Evolutionary conservation across 768 basidiomycete species (phyloP), one percentile per base, ranked within the genome.

Genomic region (Tricholoma hemisulphureum): DNA sequence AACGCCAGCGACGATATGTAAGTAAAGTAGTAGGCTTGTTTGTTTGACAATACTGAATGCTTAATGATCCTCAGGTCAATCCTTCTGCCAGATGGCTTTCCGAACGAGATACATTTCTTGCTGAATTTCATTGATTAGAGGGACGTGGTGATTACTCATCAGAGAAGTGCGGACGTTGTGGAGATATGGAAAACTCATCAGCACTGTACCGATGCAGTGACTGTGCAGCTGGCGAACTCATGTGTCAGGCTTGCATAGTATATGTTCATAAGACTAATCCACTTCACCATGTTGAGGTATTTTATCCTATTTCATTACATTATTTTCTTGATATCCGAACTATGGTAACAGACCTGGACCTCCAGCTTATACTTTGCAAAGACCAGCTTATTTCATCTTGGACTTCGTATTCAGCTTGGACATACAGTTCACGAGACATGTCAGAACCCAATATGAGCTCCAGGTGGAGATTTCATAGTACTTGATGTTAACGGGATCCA

Each of bases 361-460:
- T 13, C 24, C 18, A 21, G 39, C 10, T 39, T 6, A 13, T 53
- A 39, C 29, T 58, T 51, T 14, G 23, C 2, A 9, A 43, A 43
- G 16, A 52, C 13, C 1, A 41, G 16, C 24, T 53, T 75, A 11
- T 70, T 67, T 29, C 13, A 20, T 0, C 21, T 45, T 45, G 43
- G 43, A 45, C 43, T 45, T 45, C 11, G 43, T 45, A 11, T 45
- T 45, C 43, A 45, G 23, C 23, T 45, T 10, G 43, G 43, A 6
- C 43, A 45, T 45, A 45, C 23, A 20, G 43, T 26, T 45, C 43
- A 45, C 13, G 24, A 45, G 43, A 45, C 43, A 13, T 45, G 43
- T 45, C 24, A 16, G 10, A 45, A 45, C 43, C 43, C 24, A 16
- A 16, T 45, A 45, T 11, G 13, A 45, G 23, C 23, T 3, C 23